Evolutionary conservation across 768 basidiomycete species (phyloP), one percentile per base, ranked within the genome.

Genomic region (Pilatotrama ljubarskyi): DNA sequence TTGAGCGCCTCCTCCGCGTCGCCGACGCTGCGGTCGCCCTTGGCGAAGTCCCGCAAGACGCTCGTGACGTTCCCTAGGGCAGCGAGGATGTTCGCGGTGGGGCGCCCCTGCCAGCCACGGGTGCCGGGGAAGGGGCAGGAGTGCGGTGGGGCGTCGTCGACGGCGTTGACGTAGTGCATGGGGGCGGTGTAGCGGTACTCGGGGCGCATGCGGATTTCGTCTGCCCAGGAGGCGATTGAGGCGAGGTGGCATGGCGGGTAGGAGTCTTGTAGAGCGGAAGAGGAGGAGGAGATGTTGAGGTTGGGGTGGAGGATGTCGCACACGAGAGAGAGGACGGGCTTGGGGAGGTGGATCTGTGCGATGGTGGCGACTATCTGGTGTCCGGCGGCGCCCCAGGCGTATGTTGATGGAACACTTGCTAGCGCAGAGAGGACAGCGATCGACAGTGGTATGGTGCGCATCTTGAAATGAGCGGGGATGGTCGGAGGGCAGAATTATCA

Each of bases 361-460:
- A 98, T 90, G 4, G 95, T 96, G 1, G 95, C 95, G 5, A 93
- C 84, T 32, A 97, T 87, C 77, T 97, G 91, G 67, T 98, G 95
- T 3, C 95, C 93, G 14, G 76, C 79, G 10, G 69, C 70, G 22
- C 79, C 79, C 79, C 79, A 80, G 32, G 75, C 78, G 24, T 57
- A 14, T 2, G 40, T 68, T 17, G 69, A 32, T 1, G 58, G 53
- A 2, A 68, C 63, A 25, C 47, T 59, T 15, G 61, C 43, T 17
- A 57, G 43, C n/a, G 43, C 58, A 48, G 58, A 70, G 35, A 58
- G 38, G 13, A 62, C 10, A 20, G 49, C 55, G 32, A 57, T 68
- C 0, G 55, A 55, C 18, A 64, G 22, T 1, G 61, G 36, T 2
- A 59, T 55, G 35, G 66, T 41, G 5, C 64, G 66, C 74, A 64